Evolutionary conservation across 1,284 basidiomycete genomes (phyloP).

Genomic region (Volvariella volvacea): DNA sequence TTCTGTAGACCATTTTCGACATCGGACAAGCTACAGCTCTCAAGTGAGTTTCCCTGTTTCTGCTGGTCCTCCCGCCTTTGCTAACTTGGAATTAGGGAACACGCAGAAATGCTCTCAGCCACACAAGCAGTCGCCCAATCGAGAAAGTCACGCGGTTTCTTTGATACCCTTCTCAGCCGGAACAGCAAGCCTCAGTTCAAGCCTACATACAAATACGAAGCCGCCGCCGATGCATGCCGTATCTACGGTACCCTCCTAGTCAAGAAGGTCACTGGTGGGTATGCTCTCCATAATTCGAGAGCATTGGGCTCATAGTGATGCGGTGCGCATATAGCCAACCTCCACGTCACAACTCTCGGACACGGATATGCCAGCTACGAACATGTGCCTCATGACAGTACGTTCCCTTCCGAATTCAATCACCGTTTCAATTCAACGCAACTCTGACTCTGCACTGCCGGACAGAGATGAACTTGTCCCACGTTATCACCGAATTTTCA

Average conservation of each 20-base stretch:
- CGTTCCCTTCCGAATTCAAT: conserved; percentile 21
- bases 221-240: conserved; percentile 70
- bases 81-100: conserved; percentile 34
- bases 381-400: conserved; percentile 83
- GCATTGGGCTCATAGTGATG: conserved; percentile 6
- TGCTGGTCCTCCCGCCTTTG: background rate
- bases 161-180: conserved; percentile 46
- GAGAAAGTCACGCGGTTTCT: conserved; percentile 62
- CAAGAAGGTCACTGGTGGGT: conserved; percentile 82
- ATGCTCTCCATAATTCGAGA: background rate
- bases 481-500: conserved; percentile 94
- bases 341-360: conserved; percentile 88
- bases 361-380: conserved; percentile 88
- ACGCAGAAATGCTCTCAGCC: conserved; percentile 59
- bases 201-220: conserved; percentile 66
- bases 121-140: conserved; percentile 66
- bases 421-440: background rate
- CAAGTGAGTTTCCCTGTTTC: conserved; percentile 36
- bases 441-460: background rate
- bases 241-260: conserved; percentile 82
- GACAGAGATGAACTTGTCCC: conserved; percentile 92
- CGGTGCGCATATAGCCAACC: conserved; percentile 52
- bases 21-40: conserved; percentile 74
- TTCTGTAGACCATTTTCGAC: conserved; percentile 69
- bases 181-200: conserved; percentile 39